These are phyloP conservation scores for Zygoascus flipseniorum DNA, from an alignment of 805 yeast genomes.

Conservation along the genomic window DNA sequence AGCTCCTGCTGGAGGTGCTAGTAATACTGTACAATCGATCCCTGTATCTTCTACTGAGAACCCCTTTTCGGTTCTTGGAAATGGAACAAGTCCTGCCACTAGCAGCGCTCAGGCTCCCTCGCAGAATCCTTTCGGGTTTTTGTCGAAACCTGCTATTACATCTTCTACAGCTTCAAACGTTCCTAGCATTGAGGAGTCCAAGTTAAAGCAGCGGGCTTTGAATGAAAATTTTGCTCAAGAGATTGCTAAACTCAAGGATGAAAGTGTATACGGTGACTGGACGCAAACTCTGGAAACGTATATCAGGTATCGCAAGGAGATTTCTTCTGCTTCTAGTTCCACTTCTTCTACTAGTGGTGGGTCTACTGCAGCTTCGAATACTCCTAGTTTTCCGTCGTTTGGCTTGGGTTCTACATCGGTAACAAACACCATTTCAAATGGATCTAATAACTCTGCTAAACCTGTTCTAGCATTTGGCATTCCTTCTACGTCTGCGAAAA, in stretches of 20 bases:
- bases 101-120: not conserved
- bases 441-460: not conserved
- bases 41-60: not conserved
- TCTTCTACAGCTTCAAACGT: not conserved
- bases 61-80: not conserved
- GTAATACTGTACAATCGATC: too few species aligned
- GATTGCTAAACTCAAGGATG: conserved; percentile 21
- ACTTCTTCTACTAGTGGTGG: not conserved
- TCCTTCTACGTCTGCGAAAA: not conserved
- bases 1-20: not conserved
- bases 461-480: not conserved
- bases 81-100: not conserved
- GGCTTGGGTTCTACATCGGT: not conserved
- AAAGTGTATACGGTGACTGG: conserved; percentile 33
- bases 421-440: not conserved
- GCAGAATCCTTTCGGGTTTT: conserved; percentile 1
- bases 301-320: conserved; percentile 35
- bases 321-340: not conserved
- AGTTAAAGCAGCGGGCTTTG: conserved; percentile 43
- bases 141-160: not conserved
- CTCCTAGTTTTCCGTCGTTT: not conserved
- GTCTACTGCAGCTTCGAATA: not conserved
- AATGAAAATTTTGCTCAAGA: conserved; percentile 50
- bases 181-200: not conserved
- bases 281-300: conserved; percentile 51